phyloP scores from a whole-genome alignment of 1,284 basidiomycete genomes.

The Melampsora occidentalis region DNA sequence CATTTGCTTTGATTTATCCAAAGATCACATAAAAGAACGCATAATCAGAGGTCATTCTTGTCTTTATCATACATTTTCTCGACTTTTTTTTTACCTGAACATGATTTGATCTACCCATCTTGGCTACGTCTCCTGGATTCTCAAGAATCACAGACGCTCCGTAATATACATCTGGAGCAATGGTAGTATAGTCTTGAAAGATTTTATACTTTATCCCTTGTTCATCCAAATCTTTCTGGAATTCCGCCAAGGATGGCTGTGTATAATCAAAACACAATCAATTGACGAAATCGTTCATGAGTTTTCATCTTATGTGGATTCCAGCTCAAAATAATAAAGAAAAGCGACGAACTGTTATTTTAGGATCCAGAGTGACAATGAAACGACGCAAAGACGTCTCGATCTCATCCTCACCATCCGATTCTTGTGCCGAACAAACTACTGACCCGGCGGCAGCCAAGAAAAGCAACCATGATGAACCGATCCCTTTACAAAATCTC shows the following conservation, averaged over 20 bases:
- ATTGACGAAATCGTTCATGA: background rate
- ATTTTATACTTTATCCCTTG: constrained; percentile 29
- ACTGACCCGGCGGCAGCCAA: too few relatives aligned
- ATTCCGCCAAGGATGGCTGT: constrained; percentile 26
- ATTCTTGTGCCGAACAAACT: too few relatives aligned
- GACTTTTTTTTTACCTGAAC: constrained; percentile 24
- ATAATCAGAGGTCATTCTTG: too few relatives aligned
- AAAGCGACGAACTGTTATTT: background rate
- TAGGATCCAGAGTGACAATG: background rate
- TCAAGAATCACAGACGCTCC: constrained; percentile 31
- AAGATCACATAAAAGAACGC: background rate
- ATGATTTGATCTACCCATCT: constrained; percentile 13
- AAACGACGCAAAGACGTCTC: background rate
- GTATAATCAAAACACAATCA: background rate
- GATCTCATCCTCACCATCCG: too few relatives aligned
- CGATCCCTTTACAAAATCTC: too few relatives aligned
- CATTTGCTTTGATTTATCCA: background rate
- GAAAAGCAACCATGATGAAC: too few relatives aligned
- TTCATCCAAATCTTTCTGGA: constrained; percentile 16
- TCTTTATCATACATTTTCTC: too few relatives aligned
- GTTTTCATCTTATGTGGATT: background rate
- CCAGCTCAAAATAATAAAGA: background rate
- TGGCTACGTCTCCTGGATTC: constrained; percentile 9
- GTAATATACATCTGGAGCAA: constrained; percentile 39
- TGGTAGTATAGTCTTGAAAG: constrained; percentile 29